phyloP scores from a whole-genome alignment of 1,284 basidiomycete genomes.

The Erythrobasidium hasegawianum region DNA sequence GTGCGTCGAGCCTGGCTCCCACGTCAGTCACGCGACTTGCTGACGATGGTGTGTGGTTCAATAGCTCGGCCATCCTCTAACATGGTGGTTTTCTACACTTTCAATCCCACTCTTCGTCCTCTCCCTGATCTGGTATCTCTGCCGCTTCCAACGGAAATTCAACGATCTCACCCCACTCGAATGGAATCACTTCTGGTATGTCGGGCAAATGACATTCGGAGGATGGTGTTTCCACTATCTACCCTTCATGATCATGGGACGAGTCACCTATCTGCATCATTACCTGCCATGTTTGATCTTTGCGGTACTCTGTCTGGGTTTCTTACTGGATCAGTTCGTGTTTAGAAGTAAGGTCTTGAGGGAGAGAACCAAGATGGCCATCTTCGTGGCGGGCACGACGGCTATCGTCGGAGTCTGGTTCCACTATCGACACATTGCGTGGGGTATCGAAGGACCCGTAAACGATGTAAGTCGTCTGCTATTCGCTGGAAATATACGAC shows the following conservation, averaged over 20 bases:
- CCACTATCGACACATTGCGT: slow-evolving; percentile 88
- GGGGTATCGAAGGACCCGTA: slow-evolving; percentile 81
- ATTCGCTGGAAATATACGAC: too few species aligned
- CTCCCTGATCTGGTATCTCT: slow-evolving; percentile 65
- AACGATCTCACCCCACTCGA: slow-evolving; percentile 84
- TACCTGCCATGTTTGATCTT: slow-evolving; percentile 88
- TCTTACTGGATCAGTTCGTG: slow-evolving; percentile 86
- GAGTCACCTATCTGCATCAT: slow-evolving; percentile 54
- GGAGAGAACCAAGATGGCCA: slow-evolving; percentile 63
- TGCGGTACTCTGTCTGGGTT: slow-evolving; percentile 83
- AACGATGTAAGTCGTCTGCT: slow-evolving; percentile 45
- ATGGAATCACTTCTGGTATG: slow-evolving; percentile 93
- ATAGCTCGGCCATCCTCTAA: slow-evolving; percentile 82
- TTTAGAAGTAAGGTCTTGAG: slow-evolving; percentile 68
- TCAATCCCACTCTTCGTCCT: slow-evolving; percentile 62
- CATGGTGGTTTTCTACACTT: slow-evolving; percentile 80
- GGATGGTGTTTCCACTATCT: slow-evolving; percentile 91
- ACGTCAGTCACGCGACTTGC: background rate
- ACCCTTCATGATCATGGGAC: slow-evolving; percentile 94
- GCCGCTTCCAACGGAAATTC: slow-evolving; percentile 82
- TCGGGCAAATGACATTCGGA: slow-evolving; percentile 80
- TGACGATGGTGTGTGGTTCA: slow-evolving; percentile 55
- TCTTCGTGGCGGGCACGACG: slow-evolving; percentile 62
- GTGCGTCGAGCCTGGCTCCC: background rate
- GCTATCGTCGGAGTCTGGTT: slow-evolving; percentile 75